These are phyloP conservation scores for Penicillium arizonense DNA, from an alignment of 495 filamentous ascomycete species.

Conservation along the genomic window DNA sequence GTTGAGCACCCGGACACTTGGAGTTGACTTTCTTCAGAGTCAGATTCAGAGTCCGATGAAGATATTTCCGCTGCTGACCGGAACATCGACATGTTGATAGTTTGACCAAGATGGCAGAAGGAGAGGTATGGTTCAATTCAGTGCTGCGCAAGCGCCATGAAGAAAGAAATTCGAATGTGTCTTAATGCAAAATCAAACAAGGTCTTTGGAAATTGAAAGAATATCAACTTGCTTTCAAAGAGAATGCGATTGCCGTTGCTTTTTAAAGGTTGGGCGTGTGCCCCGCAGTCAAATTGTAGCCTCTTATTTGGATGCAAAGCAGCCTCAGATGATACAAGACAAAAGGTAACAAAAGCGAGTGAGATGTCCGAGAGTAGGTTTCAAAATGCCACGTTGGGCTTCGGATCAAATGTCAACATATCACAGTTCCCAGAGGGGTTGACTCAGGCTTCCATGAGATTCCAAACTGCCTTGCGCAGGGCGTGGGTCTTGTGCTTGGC, in stretches of 20 bases:
- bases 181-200: neutral
- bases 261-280: neutral
- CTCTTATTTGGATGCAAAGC: neutral
- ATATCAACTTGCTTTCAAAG: no score
- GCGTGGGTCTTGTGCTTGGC: constrained; percentile 11
- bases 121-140: neutral
- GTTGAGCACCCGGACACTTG: constrained; percentile 8
- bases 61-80: constrained; percentile 38
- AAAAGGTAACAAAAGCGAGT: neutral
- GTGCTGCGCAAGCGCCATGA: constrained; percentile 1
- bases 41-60: constrained; percentile 38
- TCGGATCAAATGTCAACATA: constrained; percentile 16
- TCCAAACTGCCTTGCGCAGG: constrained; percentile 25
- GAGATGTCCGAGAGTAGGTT: neutral
- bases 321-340: neutral
- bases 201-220: neutral
- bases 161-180: neutral
- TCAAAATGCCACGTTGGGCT: constrained; percentile 14
- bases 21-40: constrained; percentile 21
- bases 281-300: constrained; percentile 3
- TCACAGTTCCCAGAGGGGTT: constrained; percentile 4
- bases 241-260: neutral
- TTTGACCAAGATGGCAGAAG: neutral
- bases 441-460: constrained; percentile 30
- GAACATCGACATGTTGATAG: constrained; percentile 45